Conservation (phyloP, 495 filamentous ascomycete species). For the Xylaria castorea region DNA sequence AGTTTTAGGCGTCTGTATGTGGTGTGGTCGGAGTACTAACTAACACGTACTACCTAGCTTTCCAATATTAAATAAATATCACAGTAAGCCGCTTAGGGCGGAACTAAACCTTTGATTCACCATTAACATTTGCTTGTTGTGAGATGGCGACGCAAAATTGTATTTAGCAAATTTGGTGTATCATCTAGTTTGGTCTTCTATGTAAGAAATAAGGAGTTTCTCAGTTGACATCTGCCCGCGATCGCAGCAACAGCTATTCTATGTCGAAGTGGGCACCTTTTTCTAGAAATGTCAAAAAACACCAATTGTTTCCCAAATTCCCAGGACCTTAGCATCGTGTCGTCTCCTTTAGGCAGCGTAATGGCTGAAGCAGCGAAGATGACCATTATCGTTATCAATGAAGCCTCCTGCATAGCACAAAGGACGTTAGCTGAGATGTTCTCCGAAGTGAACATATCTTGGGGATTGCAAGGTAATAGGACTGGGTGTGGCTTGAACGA, state of each 20-base stretch:
- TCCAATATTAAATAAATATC: not conserved
- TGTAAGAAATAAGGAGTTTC: not conserved
- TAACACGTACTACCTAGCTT: not conserved
- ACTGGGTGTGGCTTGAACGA: not conserved
- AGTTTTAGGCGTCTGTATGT: slow-evolving; percentile 28
- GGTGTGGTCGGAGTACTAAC: slow-evolving; percentile 16
- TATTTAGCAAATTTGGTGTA: not conserved
- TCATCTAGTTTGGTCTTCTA: not conserved
- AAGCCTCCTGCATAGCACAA: not conserved
- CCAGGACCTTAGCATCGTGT: not conserved
- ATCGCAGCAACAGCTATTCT: not conserved
- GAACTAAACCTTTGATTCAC: not conserved
- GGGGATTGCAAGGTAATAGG: not conserved
- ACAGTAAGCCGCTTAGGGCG: not conserved
- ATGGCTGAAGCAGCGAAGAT: slow-evolving; percentile 20
- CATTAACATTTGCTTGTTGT: not conserved
- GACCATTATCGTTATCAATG: slow-evolving; percentile 22
- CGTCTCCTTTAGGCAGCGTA: not conserved
- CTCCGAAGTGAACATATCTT: not conserved
- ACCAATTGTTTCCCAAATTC: not conserved
- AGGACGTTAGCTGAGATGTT: not conserved
- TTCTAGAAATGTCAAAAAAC: not conserved
- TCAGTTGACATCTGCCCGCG: not conserved
- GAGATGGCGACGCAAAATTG: not conserved
- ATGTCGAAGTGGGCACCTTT: not conserved